phyloP scores from a whole-genome alignment of 257 asterid genomes.

The Handroanthus guayacan region DNA sequence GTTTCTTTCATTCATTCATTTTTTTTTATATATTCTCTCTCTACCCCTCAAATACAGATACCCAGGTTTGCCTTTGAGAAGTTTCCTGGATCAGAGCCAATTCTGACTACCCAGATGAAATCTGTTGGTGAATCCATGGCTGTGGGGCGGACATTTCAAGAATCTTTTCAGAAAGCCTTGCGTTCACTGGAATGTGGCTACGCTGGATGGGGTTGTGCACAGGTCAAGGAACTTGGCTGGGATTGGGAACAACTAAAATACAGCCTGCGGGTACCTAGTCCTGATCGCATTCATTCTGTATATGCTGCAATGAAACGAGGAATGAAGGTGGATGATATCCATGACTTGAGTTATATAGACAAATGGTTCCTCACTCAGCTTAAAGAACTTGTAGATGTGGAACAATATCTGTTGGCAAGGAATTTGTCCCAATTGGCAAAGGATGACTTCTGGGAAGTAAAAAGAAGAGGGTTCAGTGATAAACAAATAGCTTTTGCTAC shows the following conservation, averaged over 20 bases:
- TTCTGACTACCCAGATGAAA: conserved; percentile 96
- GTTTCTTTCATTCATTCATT: not conserved
- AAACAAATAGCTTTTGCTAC: conserved; percentile 86
- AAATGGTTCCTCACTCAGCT: conserved; percentile 94
- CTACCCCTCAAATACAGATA: conserved; percentile 57
- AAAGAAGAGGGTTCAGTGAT: conserved; percentile 97
- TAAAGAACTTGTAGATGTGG: conserved; percentile 89
- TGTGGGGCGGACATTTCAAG: conserved; percentile 96
- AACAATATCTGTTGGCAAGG: conserved; percentile 65
- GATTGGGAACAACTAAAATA: conserved; percentile 85
- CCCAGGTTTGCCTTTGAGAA: conserved; percentile 97
- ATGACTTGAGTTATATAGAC: conserved; percentile 79
- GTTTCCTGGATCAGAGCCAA: conserved; percentile 98
- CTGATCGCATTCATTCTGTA: conserved; percentile 88
- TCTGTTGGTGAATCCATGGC: conserved; percentile 99
- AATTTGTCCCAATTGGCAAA: conserved; percentile 67
- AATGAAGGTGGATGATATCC: conserved; percentile 87
- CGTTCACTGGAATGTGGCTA: conserved; percentile 87
- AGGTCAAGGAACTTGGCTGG: conserved; percentile 85
- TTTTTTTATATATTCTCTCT: conserved; percentile 11
- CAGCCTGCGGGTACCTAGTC: conserved; percentile 86
- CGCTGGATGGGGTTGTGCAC: conserved; percentile 95
- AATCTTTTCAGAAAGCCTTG: conserved; percentile 94
- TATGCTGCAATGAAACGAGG: conserved; percentile 97
- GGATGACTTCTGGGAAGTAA: conserved; percentile 92